These are phyloP conservation scores for Maudiozyma turicensis DNA, from an alignment of 805 yeast genomes.

Conservation along the genomic window DNA sequence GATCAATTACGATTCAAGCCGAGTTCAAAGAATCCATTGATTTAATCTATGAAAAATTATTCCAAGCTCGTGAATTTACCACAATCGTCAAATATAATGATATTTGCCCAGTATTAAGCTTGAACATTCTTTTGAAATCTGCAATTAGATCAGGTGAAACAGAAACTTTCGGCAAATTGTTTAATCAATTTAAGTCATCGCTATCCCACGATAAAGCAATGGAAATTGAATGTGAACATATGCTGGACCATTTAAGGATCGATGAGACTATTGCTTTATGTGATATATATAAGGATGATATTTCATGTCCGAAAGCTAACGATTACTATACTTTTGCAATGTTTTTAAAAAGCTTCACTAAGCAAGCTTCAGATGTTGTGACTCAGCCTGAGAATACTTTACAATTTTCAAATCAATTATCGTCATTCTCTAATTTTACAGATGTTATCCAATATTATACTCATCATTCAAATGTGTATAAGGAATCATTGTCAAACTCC, in stretches of 20 bases:
- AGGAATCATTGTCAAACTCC: neutral
- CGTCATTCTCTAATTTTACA: conserved; percentile 11
- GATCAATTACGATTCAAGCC: conserved; percentile 22
- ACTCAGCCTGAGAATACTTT: conserved; percentile 15
- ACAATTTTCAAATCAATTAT: conserved; percentile 23
- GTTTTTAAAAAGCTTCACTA: conserved; percentile 18
- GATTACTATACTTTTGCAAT: conserved; percentile 19
- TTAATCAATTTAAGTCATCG: conserved; percentile 10
- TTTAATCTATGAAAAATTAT: conserved; percentile 16
- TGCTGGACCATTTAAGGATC: conserved; percentile 12
- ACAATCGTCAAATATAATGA: conserved; percentile 17
- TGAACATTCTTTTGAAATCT: conserved; percentile 18
- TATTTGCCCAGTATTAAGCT: conserved; percentile 18
- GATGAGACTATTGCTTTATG: conserved; percentile 17
- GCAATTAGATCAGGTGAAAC: conserved; percentile 20
- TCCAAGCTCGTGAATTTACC: conserved; percentile 9
- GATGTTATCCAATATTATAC: conserved; percentile 14
- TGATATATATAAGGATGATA: conserved; percentile 6
- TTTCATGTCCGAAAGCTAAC: conserved; percentile 5
- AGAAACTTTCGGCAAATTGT: conserved; percentile 10
- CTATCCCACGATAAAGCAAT: conserved; percentile 7
- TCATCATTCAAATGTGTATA: neutral
- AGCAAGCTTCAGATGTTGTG: conserved; percentile 3
- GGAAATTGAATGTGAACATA: conserved; percentile 17
- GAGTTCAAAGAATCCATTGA: conserved; percentile 18